Evolutionary conservation across 1,284 basidiomycete species (phyloP).

Genomic region (Cryptococcus sp.): DNA sequence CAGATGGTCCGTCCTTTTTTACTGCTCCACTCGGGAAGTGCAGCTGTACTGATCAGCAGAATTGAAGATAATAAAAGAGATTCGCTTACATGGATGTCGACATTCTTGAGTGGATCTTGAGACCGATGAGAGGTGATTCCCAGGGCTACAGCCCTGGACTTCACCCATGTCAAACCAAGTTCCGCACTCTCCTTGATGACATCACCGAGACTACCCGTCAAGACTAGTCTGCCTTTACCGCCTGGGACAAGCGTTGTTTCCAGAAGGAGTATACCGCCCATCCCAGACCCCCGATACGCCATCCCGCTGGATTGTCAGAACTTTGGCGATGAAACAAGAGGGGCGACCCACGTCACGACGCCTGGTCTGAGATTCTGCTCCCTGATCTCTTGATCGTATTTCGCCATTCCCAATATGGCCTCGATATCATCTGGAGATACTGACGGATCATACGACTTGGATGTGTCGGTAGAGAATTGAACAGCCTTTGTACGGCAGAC

Average conservation of each 20-base stretch:
- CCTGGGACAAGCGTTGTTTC: slow-evolving; percentile 36
- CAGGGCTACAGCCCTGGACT: slow-evolving; percentile 74
- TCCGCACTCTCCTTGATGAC: slow-evolving; percentile 92
- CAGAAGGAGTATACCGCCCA: slow-evolving; percentile 70
- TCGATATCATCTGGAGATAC: slow-evolving; percentile 74
- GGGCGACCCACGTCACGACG: slow-evolving; percentile 33
- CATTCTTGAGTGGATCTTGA: slow-evolving; percentile 47
- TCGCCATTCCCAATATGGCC: slow-evolving; percentile 72
- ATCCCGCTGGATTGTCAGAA: slow-evolving; percentile 20
- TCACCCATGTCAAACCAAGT: slow-evolving; percentile 67
- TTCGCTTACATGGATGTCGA: slow-evolving; percentile 62
- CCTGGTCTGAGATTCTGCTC: slow-evolving; percentile 30
- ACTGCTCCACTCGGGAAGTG: slow-evolving; percentile 94
- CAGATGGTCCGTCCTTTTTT: slow-evolving; percentile 93
- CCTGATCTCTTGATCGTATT: slow-evolving; percentile 68
- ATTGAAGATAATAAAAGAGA: neutral
- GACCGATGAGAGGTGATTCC: slow-evolving; percentile 60
- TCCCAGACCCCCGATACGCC: slow-evolving; percentile 60
- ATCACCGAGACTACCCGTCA: slow-evolving; percentile 88
- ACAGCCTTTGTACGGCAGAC: slow-evolving; percentile 83
- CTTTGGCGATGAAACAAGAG: neutral
- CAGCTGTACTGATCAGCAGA: slow-evolving; percentile 62
- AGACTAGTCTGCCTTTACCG: slow-evolving; percentile 32
- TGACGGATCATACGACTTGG: slow-evolving; percentile 56
- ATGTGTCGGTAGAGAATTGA: slow-evolving; percentile 61